phyloP scores from a whole-genome alignment of 495 filamentous ascomycete species.

The Aspergillus indologenus region DNA sequence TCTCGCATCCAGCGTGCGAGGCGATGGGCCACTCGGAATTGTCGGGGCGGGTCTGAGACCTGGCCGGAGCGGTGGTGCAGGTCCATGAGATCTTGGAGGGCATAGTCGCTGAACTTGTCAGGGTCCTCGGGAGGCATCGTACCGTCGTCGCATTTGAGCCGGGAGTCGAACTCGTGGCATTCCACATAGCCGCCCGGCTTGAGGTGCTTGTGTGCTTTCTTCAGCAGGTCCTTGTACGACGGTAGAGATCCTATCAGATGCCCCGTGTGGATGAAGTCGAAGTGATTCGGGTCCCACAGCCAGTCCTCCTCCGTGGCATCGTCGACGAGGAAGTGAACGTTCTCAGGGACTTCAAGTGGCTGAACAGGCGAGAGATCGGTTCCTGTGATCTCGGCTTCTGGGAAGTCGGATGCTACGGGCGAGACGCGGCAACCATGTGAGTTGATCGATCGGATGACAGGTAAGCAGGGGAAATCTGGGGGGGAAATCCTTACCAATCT shows the following conservation, averaged over 20 bases:
- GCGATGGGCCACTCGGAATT: slow-evolving; percentile 49
- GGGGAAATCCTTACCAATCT: slow-evolving; percentile 43
- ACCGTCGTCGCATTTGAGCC: slow-evolving; percentile 58
- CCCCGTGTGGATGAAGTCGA: slow-evolving; percentile 47
- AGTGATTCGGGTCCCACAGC: slow-evolving; percentile 43
- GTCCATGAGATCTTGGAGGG: slow-evolving; percentile 51
- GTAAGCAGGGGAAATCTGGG: slow-evolving; percentile 5
- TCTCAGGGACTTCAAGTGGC: slow-evolving; percentile 53
- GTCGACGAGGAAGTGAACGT: slow-evolving; percentile 59
- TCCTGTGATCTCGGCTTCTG: slow-evolving; percentile 54
- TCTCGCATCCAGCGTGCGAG: slow-evolving; percentile 56
- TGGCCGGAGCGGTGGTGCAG: slow-evolving; percentile 47
- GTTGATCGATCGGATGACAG: neutral
- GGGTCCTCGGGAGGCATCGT: slow-evolving; percentile 50
- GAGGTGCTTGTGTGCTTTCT: slow-evolving; percentile 46
- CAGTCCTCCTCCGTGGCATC: slow-evolving; percentile 51
- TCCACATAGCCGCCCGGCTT: slow-evolving; percentile 67
- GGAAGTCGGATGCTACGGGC: slow-evolving; percentile 46
- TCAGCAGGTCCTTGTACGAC: slow-evolving; percentile 40
- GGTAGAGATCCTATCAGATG: slow-evolving; percentile 43
- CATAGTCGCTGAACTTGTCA: slow-evolving; percentile 40
- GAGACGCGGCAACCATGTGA: slow-evolving; percentile 2
- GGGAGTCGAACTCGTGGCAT: slow-evolving; percentile 58
- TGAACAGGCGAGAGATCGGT: slow-evolving; percentile 64
- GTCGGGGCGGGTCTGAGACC: slow-evolving; percentile 46